Evolutionary conservation across 345 rosid species (phyloP).

Genomic region (Arabis hirsuta): DNA sequence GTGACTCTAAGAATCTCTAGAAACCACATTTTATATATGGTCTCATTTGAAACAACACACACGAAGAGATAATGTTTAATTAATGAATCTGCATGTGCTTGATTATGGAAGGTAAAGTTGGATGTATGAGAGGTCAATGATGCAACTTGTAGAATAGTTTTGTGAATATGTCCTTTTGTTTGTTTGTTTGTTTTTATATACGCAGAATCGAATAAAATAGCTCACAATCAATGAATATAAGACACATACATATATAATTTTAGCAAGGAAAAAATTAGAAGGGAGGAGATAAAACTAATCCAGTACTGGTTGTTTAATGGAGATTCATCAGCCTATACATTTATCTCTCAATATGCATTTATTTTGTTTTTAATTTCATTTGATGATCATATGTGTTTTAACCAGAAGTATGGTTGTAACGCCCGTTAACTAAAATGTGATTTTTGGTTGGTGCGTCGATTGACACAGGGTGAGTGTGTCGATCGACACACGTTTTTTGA

Average conservation of each 20-base stretch:
- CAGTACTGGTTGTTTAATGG: no score
- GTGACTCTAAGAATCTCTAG: slow-evolving; percentile 37
- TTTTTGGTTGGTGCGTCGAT: no score
- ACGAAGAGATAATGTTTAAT: slow-evolving; percentile 33
- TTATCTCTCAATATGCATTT: not conserved
- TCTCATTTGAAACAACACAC: slow-evolving; percentile 44
- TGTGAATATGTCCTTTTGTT: slow-evolving; percentile 27
- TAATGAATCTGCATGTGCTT: slow-evolving; percentile 31
- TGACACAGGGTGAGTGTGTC: no score
- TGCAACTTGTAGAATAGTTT: slow-evolving; percentile 39
- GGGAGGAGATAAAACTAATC: not conserved
- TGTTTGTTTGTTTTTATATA: slow-evolving; percentile 23
- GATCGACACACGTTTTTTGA: no score
- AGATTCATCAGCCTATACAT: not conserved
- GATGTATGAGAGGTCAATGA: slow-evolving; percentile 38
- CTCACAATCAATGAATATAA: slow-evolving; percentile 12
- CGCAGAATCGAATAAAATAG: slow-evolving; percentile 17
- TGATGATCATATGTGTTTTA: not conserved
- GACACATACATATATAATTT: not conserved
- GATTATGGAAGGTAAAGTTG: slow-evolving; percentile 35
- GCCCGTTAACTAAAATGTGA: no score
- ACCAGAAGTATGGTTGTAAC: no score
- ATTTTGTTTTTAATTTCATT: not conserved
- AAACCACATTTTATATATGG: slow-evolving; percentile 43
- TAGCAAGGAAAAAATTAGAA: not conserved